Percentiles rank a stretch among this genome's conserved stretches.
phyloP scores from a whole-genome alignment of 495 filamentous ascomycete genomes.

The Thozetella sp. region DNA sequence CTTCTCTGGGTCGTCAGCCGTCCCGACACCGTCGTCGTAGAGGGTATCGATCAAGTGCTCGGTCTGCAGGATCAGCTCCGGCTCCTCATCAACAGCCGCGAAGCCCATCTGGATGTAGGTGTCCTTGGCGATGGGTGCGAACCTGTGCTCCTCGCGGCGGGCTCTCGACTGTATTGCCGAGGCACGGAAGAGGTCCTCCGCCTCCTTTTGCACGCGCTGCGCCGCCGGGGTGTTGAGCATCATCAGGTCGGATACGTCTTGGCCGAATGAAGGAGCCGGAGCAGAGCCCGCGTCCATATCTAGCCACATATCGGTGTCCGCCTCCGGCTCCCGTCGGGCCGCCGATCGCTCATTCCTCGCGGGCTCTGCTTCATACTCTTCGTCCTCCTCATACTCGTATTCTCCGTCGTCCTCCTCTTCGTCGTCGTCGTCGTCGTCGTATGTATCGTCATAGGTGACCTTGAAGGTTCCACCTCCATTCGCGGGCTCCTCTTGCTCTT shows the following conservation, averaged over 20 bases:
- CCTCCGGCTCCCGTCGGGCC: slow-evolving; percentile 24
- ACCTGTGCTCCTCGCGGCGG: slow-evolving; percentile 39
- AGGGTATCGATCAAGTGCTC: slow-evolving; percentile 51
- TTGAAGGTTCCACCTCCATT: slow-evolving; percentile 43
- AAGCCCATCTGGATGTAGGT: slow-evolving; percentile 44
- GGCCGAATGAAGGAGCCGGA: slow-evolving; percentile 14
- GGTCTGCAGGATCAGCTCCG: slow-evolving; percentile 58
- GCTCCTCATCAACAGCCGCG: slow-evolving; percentile 45
- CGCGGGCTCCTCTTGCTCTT: slow-evolving; percentile 26
- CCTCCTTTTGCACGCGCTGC: slow-evolving; percentile 42
- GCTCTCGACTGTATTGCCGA: slow-evolving; percentile 37
- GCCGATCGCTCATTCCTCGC: slow-evolving; percentile 25
- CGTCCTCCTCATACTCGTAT: slow-evolving; percentile 35
- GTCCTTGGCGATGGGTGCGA: slow-evolving; percentile 51
- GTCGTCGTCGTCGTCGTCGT: slow-evolving; percentile 29
- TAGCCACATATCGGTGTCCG: slow-evolving; percentile 31
- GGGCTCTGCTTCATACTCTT: slow-evolving; percentile 24
- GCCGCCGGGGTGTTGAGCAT: slow-evolving; percentile 46
- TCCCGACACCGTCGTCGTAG: slow-evolving; percentile 58
- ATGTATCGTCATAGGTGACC: slow-evolving; percentile 26
- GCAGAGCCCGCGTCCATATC: slow-evolving; percentile 15
- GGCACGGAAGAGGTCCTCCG: slow-evolving; percentile 43
- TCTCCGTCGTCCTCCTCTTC: slow-evolving; percentile 28
- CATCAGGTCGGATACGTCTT: slow-evolving; percentile 42
- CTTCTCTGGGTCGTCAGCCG: slow-evolving; percentile 53